Base-by-base conservation (phyloP, 371 early-diverging fungal genomes). In the Lichtheimia ramosa region DNA sequence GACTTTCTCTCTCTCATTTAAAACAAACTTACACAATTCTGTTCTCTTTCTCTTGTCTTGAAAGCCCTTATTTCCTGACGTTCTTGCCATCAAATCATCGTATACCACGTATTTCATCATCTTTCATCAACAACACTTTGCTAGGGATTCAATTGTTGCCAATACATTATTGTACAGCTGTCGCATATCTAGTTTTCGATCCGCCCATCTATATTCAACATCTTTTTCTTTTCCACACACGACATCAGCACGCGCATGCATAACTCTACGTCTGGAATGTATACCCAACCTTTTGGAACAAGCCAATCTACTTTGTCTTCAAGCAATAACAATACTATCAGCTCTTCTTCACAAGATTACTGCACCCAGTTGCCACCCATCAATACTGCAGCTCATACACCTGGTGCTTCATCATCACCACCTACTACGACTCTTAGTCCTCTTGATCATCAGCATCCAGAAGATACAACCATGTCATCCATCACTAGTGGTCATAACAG, bases 331-430 rank as follows among this genome's bases (percentile, higher is more conserved):
- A 48, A 48, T 16, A 14, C 43, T 14, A 41, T 18, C 21, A 50
- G 25, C 24, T 15, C 56, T 5, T 21, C 51, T 54, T 60, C 51
- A 14, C 65, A 64, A 43, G 25, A 28, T 24, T 62, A 62, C 16
- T 61, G 52, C 56, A 57, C 56, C 10, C 65, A 65, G 43, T 20
- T 65, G 21, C 65, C 65, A 15, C 65, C 65, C 28, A 61, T 65
- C 58, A 65, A 51, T 24, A 53, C 63, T 13, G 50, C 53, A 20
- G 48, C 46, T 34, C 34, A 34, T 5, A 46, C 53, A 43, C 34
- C 34, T 6, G 34, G 8, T 34, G 10, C 34, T 8, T 42, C 16
- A 15, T 27, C 58, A 14, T 24, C 24, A 18, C 28, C 62, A 46
- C 2, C 63, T 5, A 43, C 40, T 5, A 49, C 51, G 20, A 12